A percentile compares a stretch with the other conserved stretches of the same genome.
Conservation (phyloP, 257 asterid species). For the Penstemon eatonii region DNA sequence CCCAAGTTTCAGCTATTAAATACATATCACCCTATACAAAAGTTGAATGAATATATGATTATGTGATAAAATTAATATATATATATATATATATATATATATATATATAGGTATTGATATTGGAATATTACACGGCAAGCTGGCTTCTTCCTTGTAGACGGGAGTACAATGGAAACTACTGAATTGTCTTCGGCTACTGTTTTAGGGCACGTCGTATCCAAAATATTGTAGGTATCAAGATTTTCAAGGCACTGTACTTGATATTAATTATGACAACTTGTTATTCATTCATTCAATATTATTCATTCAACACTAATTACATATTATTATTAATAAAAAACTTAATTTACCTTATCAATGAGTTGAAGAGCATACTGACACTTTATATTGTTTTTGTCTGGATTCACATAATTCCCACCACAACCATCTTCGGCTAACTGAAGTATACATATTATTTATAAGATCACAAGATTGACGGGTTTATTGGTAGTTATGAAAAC, state of each 20-base stretch:
- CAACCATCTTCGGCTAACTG: constrained; percentile 32
- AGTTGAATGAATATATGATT: background rate
- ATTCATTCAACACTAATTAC: too few species aligned
- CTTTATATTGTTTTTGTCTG: constrained; percentile 1
- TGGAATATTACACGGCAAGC: constrained; percentile 30
- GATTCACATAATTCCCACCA: constrained; percentile 23
- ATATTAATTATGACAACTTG: too few species aligned
- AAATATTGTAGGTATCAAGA: constrained; percentile 13
- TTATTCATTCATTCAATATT: too few species aligned
- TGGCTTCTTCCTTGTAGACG: constrained; percentile 10
- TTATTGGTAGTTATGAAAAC: too few species aligned
- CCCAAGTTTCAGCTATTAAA: constrained; percentile 29
- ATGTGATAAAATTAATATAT: constrained; percentile 11
- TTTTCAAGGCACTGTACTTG: constrained; percentile 28
- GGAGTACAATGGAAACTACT: constrained; percentile 7
- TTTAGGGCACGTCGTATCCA: constrained; percentile 36
- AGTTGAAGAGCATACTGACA: constrained; percentile 27
- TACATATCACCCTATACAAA: background rate
- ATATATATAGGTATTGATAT: background rate
- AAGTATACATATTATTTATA: too few species aligned
- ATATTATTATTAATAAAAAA: too few species aligned
- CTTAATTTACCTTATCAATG: constrained; percentile 21
- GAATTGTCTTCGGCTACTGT: constrained; percentile 10
- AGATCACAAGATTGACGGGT: too few species aligned
- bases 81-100: background rate